Conservation (phyloP, 176 grass and related monocot genomes). For the Saccharum spontaneum region DNA sequence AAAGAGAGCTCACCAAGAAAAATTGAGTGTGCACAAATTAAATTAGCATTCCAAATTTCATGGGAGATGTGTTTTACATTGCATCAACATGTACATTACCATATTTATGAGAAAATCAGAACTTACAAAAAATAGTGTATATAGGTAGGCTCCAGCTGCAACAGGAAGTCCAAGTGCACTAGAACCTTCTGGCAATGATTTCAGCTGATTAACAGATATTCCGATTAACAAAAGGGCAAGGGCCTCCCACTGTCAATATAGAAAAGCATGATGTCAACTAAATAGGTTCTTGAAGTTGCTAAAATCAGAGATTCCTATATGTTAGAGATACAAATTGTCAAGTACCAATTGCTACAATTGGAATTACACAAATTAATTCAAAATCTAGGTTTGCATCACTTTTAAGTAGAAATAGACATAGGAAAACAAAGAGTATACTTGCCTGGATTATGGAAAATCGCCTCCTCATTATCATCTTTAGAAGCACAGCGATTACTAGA, state of each 20-base stretch:
- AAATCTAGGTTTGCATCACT: not conserved
- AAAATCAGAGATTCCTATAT: slow-evolving; percentile 2
- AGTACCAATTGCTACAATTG: not conserved
- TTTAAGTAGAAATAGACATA: not conserved
- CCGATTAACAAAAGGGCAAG: slow-evolving; percentile 96
- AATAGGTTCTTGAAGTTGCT: not conserved
- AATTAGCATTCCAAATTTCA: slow-evolving; percentile 12
- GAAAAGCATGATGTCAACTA: slow-evolving; percentile 32
- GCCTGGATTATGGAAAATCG: slow-evolving; percentile 87
- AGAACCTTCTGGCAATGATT: slow-evolving; percentile 84
- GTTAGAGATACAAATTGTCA: not conserved
- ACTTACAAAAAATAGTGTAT: slow-evolving; percentile 92
- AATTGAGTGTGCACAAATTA: not conserved
- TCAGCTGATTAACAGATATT: slow-evolving; percentile 96
- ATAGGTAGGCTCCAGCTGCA: slow-evolving; percentile 86
- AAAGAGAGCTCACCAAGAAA: not conserved
- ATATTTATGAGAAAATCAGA: slow-evolving; percentile 21
- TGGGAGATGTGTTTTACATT: not conserved
- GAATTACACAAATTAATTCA: not conserved
- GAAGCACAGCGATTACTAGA: slow-evolving; percentile 90
- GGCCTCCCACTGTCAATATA: slow-evolving; percentile 80
- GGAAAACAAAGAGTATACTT: slow-evolving; percentile 34
- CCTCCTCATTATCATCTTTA: slow-evolving; percentile 91
- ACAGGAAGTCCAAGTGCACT: slow-evolving; percentile 77
- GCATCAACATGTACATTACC: not conserved